Conservation (phyloP, 192 early-diverging fungal species). For the Chytriomyces confervae region DNA sequence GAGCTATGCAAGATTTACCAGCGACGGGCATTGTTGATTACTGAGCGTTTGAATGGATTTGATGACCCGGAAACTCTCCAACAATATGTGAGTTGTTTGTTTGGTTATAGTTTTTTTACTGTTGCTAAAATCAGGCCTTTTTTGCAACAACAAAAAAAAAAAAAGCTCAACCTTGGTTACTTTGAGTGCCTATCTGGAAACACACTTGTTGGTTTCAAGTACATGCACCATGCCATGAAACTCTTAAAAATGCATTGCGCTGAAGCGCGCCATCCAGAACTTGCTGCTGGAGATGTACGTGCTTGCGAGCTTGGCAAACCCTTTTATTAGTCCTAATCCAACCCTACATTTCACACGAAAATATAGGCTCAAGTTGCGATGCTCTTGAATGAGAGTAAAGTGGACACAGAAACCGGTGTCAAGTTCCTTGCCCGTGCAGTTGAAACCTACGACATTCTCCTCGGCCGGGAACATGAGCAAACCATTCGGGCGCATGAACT, state of each 20-base stretch:
- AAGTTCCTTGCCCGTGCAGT: conserved; percentile 76
- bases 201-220: conserved; percentile 72
- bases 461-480: conserved; percentile 72
- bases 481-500: conserved; percentile 74
- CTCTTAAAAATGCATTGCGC: conserved; percentile 82
- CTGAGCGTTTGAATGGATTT: conserved; percentile 84
- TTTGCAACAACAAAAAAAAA: no score
- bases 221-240: conserved; percentile 82
- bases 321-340: not conserved
- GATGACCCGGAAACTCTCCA: conserved; percentile 86
- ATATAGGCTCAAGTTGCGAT: conserved; percentile 69
- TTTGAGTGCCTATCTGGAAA: conserved; percentile 86
- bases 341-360: conserved; percentile 5
- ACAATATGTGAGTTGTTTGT: conserved; percentile 71
- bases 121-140: no score
- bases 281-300: conserved; percentile 79
- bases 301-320: no score
- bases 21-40: conserved; percentile 82
- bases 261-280: conserved; percentile 74
- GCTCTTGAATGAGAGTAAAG: conserved; percentile 73
- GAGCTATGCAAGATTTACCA: conserved; percentile 61
- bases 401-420: conserved; percentile 60
- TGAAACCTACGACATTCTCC: conserved; percentile 66
- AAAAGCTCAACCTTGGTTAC: conserved; percentile 80
- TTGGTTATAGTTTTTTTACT: not conserved